phyloP scores from a whole-genome alignment of 352 stramenopile genomes.

The Phytophthora macrochlamydospora region DNA sequence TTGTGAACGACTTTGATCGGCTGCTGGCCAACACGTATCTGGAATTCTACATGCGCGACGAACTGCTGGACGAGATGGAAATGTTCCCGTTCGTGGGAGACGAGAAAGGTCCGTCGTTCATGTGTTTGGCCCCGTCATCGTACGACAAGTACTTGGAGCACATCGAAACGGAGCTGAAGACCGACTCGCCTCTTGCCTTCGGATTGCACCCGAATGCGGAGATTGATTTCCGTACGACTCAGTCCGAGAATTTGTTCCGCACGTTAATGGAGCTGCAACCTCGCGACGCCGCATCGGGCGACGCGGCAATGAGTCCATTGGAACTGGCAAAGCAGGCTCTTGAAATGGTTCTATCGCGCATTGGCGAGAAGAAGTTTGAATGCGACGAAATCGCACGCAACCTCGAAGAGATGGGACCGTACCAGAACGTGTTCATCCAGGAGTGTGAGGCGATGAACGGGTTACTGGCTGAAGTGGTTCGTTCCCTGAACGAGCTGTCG shows the following conservation, averaged over 20 bases:
- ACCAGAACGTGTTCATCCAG: constrained; percentile 98
- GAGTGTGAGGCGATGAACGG: constrained; percentile 98
- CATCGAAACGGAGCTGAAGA: constrained; percentile 96
- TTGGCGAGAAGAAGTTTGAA: constrained; percentile 98
- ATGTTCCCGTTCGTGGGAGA: constrained; percentile 98
- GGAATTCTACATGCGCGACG: constrained; percentile 98
- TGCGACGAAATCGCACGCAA: constrained; percentile 94
- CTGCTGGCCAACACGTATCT: constrained; percentile 96
- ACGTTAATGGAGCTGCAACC: constrained; percentile 97
- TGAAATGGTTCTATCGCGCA: constrained; percentile 94
- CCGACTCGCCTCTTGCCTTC: constrained; percentile 97
- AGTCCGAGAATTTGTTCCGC: constrained; percentile 95
- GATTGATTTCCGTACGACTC: constrained; percentile 98
- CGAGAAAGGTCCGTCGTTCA: constrained; percentile 94
- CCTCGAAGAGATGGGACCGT: constrained; percentile 95
- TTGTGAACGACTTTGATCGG: constrained; percentile 96
- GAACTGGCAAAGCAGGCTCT: constrained; percentile 91
- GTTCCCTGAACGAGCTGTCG: constrained; percentile 96
- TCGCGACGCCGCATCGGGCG: constrained; percentile 82
- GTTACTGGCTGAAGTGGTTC: constrained; percentile 94
- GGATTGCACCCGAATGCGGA: constrained; percentile 98
- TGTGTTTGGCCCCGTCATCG: constrained; percentile 94
- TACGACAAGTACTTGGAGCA: constrained; percentile 98
- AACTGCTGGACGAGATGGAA: constrained; percentile 98
- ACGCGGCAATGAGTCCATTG: constrained; percentile 91